A percentile compares a stretch with the other conserved stretches of the same genome.
Conservation (phyloP, 2,329 filamentous ascomycete species). For the Ramularia collo-cygni region DNA sequence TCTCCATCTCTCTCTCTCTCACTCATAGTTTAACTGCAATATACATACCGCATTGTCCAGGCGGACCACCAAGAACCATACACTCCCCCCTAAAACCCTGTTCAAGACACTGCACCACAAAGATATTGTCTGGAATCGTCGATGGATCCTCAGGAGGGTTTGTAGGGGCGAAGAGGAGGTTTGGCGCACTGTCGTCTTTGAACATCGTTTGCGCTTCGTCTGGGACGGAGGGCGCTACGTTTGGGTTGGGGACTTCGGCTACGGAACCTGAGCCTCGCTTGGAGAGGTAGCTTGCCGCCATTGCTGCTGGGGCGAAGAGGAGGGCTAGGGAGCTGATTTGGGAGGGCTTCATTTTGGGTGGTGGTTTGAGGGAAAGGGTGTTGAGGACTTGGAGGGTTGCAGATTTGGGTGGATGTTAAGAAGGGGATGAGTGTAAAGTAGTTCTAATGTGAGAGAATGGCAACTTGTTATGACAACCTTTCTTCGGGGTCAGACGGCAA, state of each 20-base stretch:
- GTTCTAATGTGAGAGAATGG: too few species aligned
- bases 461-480: too few species aligned
- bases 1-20: too few species aligned
- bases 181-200: neutral
- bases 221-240: neutral
- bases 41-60: neutral
- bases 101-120: neutral
- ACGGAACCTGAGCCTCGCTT: neutral
- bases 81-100: neutral
- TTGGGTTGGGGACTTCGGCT: neutral
- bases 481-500: too few species aligned
- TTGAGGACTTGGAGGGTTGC: too few species aligned
- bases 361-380: too few species aligned
- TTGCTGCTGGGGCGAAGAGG: neutral
- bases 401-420: too few species aligned
- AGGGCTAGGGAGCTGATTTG: neutral
- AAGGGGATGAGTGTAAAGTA: too few species aligned
- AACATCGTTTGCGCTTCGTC: neutral
- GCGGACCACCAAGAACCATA: neutral
- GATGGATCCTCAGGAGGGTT: neutral
- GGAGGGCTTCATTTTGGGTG: constrained; percentile 1
- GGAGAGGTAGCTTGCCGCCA: neutral
- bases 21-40: too few species aligned
- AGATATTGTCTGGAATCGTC: neutral
- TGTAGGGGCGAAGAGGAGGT: neutral